A percentile compares a stretch with the other conserved stretches of the same genome.
Evolutionary conservation across 192 early-diverging fungal species (phyloP).

Genomic region (Coemansia guatemalensis): DNA sequence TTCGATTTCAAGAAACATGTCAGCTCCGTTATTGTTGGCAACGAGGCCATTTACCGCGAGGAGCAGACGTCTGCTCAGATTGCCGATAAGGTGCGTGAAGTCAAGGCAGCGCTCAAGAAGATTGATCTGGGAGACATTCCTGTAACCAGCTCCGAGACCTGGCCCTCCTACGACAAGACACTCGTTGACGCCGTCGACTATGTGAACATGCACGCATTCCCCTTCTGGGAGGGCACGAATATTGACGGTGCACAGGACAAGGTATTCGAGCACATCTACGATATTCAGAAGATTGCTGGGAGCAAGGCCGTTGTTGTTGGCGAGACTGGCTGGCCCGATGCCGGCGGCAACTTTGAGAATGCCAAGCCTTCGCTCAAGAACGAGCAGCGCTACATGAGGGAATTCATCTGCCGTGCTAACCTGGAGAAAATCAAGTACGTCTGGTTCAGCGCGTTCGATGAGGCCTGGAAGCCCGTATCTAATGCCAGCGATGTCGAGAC

Average conservation of each 20-base stretch:
- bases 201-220: slow-evolving; percentile 66
- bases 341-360: slow-evolving; percentile 40
- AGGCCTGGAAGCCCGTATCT: slow-evolving; percentile 62
- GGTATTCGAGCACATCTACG: slow-evolving; percentile 56
- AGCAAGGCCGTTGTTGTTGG: slow-evolving; percentile 59
- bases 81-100: slow-evolving; percentile 50
- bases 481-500: slow-evolving; percentile 56
- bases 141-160: slow-evolving; percentile 46
- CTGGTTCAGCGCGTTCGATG: slow-evolving; percentile 69
- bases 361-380: slow-evolving; percentile 60
- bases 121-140: slow-evolving; percentile 40
- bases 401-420: slow-evolving; percentile 64
- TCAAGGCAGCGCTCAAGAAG: slow-evolving; percentile 46
- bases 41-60: slow-evolving; percentile 63
- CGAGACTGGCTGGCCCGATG: slow-evolving; percentile 72
- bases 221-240: slow-evolving; percentile 63
- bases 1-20: slow-evolving; percentile 54
- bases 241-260: slow-evolving; percentile 53
- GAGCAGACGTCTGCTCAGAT: slow-evolving; percentile 50
- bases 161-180: slow-evolving; percentile 50
- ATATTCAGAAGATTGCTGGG: slow-evolving; percentile 49
- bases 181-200: slow-evolving; percentile 58
- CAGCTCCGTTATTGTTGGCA: slow-evolving; percentile 60
- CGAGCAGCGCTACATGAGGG: slow-evolving; percentile 60
- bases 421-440: slow-evolving; percentile 58